A percentile compares a stretch with the other conserved stretches of the same genome.
Evolutionary conservation across 495 filamentous ascomycete genomes (phyloP).

Genomic region (Neurospora sp.): DNA sequence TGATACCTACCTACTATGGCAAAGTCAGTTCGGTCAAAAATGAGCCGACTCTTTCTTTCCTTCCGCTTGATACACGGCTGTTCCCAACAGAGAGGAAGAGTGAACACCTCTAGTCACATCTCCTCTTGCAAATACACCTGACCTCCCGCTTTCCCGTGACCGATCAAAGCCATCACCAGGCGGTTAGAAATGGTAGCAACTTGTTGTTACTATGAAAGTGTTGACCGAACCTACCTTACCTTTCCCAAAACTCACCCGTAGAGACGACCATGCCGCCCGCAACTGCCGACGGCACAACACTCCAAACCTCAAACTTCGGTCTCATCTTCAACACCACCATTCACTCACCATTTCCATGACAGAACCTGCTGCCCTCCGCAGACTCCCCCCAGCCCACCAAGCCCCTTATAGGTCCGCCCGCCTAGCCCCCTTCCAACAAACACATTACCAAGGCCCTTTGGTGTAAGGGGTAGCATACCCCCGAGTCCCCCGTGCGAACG

Average conservation of each 20-base stretch:
- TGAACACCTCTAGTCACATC: neutral
- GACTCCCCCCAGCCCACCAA: neutral
- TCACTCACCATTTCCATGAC: neutral
- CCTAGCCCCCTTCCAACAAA: neutral
- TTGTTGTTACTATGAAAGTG: neutral
- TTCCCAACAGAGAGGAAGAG: neutral
- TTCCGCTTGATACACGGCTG: neutral
- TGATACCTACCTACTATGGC: neutral
- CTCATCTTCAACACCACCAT: neutral
- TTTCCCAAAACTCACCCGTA: neutral
- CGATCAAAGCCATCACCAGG: neutral
- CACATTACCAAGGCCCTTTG: neutral
- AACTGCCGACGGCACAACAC: neutral
- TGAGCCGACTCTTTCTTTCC: neutral
- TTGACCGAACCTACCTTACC: neutral
- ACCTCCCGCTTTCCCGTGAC: neutral
- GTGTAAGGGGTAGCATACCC: neutral
- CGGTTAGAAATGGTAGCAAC: neutral
- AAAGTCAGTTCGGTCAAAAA: neutral
- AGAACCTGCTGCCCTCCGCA: neutral
- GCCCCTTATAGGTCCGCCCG: neutral
- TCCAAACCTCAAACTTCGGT: neutral
- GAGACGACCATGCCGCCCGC: neutral
- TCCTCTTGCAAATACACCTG: neutral
- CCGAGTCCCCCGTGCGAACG: neutral